Base-by-base conservation (phyloP, 129 eudicot genomes). In the Flaveria ramosissima region DNA sequence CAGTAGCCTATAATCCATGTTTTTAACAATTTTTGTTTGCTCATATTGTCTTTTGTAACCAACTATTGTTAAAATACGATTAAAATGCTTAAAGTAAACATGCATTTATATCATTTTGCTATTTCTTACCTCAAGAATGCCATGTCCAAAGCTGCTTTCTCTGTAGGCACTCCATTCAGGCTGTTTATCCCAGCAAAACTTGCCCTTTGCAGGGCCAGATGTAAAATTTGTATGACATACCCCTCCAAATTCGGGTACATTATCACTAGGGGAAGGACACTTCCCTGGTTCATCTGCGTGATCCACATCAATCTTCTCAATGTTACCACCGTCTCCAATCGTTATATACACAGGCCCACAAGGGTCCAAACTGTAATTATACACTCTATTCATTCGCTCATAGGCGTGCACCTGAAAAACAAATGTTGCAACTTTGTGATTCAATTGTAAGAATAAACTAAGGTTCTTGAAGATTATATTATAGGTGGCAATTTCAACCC, bases 131-230 rank as follows among this genome's bases (percentile, higher is more conserved):
- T 88, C 96, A 43, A 93, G 95, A 46, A 90, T 88, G 48, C 98
- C 98, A 82, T 93, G 98, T 32, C 96, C 98, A 62, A 93, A 93
- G 86, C 98, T 93, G 84, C 95, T 93, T 80, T 93, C 98, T 74
- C 98, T 86, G 70, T 75, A 93, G 2, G 98, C 98, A 53, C 98
- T 93, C 96, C 95, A 93, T 53, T 90, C 98, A 6, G 98, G 98
- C 72, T 90, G 98, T 67, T 77, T 83, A 45, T 86, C 85, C 98
- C 96, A 93, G 74, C 98, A 93, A 81, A 90, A 93, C 68, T 87
- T 87, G 14, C 95, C 98, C 80, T 90, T 83, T 32, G 95, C 98
- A 7, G 98, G 95, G 15, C 98, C 98, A 36, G 78, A 85, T 7
- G 96, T 47, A 82, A 93, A 90, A 57, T 86, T 93, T 75, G 55